Conservation (phyloP, 1,139 yeast species). For the Blastobotrys petasosporus region DNA sequence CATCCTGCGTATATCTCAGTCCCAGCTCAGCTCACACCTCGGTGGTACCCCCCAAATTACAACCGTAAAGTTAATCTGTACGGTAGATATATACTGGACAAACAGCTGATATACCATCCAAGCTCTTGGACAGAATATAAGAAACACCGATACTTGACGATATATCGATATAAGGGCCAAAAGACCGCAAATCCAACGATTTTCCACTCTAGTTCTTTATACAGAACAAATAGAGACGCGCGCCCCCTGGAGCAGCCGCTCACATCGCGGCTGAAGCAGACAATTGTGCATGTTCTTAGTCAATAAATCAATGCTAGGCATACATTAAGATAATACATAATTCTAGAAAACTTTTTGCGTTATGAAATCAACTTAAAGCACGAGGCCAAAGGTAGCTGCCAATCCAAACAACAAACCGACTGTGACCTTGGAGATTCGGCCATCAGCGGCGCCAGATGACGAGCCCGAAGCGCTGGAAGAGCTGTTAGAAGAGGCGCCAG, state of each 20-base stretch:
- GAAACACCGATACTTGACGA: too few species aligned
- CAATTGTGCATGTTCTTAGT: background rate
- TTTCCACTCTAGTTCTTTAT: too few species aligned
- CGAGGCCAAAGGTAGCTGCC: constrained; percentile 18
- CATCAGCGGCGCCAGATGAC: constrained; percentile 8
- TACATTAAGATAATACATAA: background rate
- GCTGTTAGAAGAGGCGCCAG: constrained; percentile 14
- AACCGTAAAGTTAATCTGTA: too few species aligned
- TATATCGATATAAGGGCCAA: too few species aligned
- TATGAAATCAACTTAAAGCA: constrained; percentile 8
- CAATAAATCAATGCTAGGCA: background rate
- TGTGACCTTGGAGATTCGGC: constrained; percentile 18
- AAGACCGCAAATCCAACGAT: too few species aligned
- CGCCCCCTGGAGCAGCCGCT: background rate
- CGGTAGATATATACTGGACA: too few species aligned
- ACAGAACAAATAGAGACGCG: too few species aligned
- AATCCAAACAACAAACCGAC: constrained; percentile 19
- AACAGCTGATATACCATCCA: too few species aligned
- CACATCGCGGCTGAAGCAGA: background rate
- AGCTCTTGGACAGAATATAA: too few species aligned
- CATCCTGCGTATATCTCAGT: too few species aligned
- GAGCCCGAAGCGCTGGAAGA: constrained; percentile 14
- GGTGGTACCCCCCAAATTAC: too few species aligned
- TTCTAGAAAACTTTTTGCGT: background rate
- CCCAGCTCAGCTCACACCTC: too few species aligned